phyloP scores from a whole-genome alignment of 352 stramenopile species.

The Aphanomyces cochlioides region DNA sequence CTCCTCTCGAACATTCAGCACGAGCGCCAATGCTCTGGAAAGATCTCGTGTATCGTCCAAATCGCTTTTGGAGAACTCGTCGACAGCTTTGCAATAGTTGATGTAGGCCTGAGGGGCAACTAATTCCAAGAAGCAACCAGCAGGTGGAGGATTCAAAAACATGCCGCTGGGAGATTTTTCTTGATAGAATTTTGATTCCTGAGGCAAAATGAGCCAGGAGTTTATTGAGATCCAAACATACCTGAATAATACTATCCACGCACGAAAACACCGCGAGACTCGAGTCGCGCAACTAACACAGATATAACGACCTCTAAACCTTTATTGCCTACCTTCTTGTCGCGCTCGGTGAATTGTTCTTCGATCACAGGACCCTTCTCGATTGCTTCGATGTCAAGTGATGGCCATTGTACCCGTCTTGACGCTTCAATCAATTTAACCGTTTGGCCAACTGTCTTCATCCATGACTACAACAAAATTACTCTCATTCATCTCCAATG shows the following conservation, averaged over 20 bases:
- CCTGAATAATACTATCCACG: constrained; percentile 28
- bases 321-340: constrained; percentile 47
- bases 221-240: neutral
- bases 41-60: constrained; percentile 9
- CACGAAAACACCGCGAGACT: constrained; percentile 11
- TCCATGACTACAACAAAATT: constrained; percentile 54
- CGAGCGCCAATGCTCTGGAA: neutral
- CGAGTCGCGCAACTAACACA: constrained; percentile 23
- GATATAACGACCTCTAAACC: neutral
- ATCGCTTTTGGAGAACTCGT: constrained; percentile 26
- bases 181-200: constrained; percentile 31
- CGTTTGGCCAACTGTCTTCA: constrained; percentile 62
- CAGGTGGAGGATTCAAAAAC: constrained; percentile 27
- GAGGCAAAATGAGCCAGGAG: neutral
- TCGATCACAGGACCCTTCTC: constrained; percentile 62
- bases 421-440: constrained; percentile 75
- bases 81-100: constrained; percentile 22
- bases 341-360: constrained; percentile 66
- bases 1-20: neutral
- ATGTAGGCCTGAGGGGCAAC: constrained; percentile 18
- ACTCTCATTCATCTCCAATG: neutral
- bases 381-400: constrained; percentile 43
- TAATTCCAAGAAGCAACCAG: constrained; percentile 26
- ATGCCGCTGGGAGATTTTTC: constrained; percentile 29
- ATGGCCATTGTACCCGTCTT: constrained; percentile 66